Conservation (phyloP, 2,329 filamentous ascomycete genomes). For the Phaeoacremonium minimum region DNA sequence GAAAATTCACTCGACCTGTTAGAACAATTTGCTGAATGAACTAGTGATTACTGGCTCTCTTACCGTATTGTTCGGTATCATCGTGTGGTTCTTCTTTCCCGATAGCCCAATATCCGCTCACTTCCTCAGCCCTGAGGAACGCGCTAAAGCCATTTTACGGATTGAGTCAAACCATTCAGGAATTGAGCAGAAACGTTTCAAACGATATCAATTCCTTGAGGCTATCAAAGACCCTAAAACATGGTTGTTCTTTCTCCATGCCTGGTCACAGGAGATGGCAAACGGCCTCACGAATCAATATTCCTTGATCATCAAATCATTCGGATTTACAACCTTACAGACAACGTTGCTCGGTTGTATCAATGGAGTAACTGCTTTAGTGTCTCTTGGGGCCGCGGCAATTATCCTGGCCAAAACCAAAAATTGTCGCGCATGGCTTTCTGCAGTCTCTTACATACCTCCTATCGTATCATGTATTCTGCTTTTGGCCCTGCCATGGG, state of each 20-base stretch:
- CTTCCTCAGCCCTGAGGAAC: conserved; percentile 24
- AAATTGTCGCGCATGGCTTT: conserved; percentile 9
- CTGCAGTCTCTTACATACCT: conserved; percentile 18
- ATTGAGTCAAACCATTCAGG: conserved; percentile 29
- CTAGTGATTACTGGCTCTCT: conserved; percentile 13
- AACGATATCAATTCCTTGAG: conserved; percentile 19
- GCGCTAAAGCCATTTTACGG: conserved; percentile 24
- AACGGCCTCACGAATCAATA: conserved; percentile 34
- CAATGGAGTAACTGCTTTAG: conserved; percentile 7
- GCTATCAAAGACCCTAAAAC: conserved; percentile 9
- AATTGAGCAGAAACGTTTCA: conserved; percentile 28
- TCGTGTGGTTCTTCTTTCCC: conserved; percentile 9
- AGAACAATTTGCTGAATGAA: too few species aligned
- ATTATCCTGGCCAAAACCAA: conserved; percentile 8
- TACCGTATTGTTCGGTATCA: conserved; percentile 11
- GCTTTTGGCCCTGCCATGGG: conserved; percentile 28
- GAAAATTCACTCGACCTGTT: too few species aligned
- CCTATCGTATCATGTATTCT: conserved; percentile 29
- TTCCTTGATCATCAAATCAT: conserved; percentile 37
- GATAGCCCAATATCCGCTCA: conserved; percentile 14
- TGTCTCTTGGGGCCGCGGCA: conserved; percentile 5
- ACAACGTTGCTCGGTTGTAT: conserved; percentile 21
- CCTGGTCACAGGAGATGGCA: conserved; percentile 25
- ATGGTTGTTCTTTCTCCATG: conserved; percentile 9
- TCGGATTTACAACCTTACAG: conserved; percentile 32